These are phyloP conservation scores for Fistulifera solaris DNA, from an alignment of 108 stramenopile species.

Conservation along the genomic window DNA sequence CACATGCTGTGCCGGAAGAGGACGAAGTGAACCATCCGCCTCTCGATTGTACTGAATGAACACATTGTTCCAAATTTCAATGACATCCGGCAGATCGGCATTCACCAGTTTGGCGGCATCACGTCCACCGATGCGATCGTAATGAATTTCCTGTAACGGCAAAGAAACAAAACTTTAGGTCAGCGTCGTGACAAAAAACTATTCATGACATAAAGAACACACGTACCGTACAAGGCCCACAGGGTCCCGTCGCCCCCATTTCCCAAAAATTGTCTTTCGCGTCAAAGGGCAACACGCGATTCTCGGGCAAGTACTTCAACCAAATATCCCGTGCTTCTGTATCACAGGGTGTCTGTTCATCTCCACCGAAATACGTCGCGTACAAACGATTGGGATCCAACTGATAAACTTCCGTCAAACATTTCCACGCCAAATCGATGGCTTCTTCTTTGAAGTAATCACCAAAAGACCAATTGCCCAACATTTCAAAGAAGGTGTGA, in stretches of 20 bases:
- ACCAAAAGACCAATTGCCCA: conserved; percentile 98
- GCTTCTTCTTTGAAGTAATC: conserved; percentile 99
- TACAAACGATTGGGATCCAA: conserved; percentile 83
- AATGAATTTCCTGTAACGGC: conserved; percentile 85
- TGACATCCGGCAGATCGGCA: conserved; percentile 91
- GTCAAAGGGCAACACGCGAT: conserved; percentile 90
- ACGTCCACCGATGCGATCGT: conserved; percentile 96
- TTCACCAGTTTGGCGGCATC: conserved; percentile 93
- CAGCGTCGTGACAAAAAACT: background rate
- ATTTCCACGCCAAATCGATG: conserved; percentile 94
- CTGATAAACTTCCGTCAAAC: conserved; percentile 85
- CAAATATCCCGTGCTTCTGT: conserved; percentile 86
- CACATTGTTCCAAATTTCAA: conserved; percentile 98
- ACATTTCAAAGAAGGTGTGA: conserved; percentile 99
- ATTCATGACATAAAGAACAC: background rate
- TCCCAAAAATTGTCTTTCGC: conserved; percentile 99
- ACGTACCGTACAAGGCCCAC: conserved; percentile 93
- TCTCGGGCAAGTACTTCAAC: conserved; percentile 85
- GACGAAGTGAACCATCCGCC: conserved; percentile 70
- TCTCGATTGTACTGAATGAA: conserved; percentile 99
- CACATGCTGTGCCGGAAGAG: conserved; percentile 92
- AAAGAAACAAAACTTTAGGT: conserved; percentile 2
- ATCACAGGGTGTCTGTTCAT: conserved; percentile 83
- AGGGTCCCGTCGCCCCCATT: conserved; percentile 99
- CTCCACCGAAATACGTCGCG: conserved; percentile 98